Evolutionary conservation across 1,284 basidiomycete genomes (phyloP), one percentile per base, ranked within the genome.

Genomic region (Marasmius tenuissimus): DNA sequence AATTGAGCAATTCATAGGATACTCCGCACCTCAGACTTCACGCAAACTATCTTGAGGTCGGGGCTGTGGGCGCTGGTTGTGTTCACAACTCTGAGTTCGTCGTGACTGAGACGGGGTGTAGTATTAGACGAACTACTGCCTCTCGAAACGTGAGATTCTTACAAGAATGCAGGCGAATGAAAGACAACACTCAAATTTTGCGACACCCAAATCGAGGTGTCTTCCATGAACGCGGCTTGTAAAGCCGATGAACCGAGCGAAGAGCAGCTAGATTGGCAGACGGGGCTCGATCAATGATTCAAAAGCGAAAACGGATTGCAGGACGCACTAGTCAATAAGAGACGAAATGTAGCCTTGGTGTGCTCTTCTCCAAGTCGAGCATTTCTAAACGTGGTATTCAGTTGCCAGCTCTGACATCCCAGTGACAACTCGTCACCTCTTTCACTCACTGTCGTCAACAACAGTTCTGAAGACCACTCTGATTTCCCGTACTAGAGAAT

Each of bases 161-260:
- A 80, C 79, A 67, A 52, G 2, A 67, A 47, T 3, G 79, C 78
- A 5, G 78, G 77, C n/a, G 75, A 70, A 49, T 80, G 79, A 57
- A 74, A 81, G 0, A 74, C 64, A 1, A 80, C 66, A 39, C 73
- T 69, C 60, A 81, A 68, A 7, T 78, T 70, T 62, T 78, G 76
- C 0, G 79, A 79, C n/a, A 81, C 73, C 7, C 40, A 63, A 5
- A 51, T 37, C 4, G 47, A 48, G 14, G 18, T 38, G 11, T 47
- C 49, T 52, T 39, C 27, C 42, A 42, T 27, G 42, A 54, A 35
- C 59, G 57, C 16, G 59, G 47, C 27, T 49, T 52, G 20, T 61
- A 53, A 38, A n/a, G 62, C 54, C 1, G 47, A 37, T 35, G 58
- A 20, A 5, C 58, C 53, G 33, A 60, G 50, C 16, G 65, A 58